These are phyloP conservation scores for Solanum phureja DNA, from an alignment of 257 asterid genomes.

Conservation along the genomic window DNA sequence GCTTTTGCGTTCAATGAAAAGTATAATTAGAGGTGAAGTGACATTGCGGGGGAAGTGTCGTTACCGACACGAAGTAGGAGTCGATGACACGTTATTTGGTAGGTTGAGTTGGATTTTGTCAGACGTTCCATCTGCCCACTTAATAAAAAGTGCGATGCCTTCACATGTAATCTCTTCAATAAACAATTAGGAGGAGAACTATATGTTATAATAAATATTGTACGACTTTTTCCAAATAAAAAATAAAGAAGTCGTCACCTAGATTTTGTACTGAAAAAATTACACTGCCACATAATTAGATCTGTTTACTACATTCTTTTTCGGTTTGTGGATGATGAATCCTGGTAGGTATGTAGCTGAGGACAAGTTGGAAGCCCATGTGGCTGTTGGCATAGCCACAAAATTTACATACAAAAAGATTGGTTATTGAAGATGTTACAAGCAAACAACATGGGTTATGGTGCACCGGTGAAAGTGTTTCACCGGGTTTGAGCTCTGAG, in stretches of 20 bases:
- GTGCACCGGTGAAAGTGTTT: no score
- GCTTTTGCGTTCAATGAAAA: no score
- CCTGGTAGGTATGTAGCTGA: no score
- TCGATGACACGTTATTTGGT: slow-evolving; percentile 22
- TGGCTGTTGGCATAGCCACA: neutral
- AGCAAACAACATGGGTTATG: no score
- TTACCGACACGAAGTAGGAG: slow-evolving; percentile 17
- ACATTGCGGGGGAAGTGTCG: no score
- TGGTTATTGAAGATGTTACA: neutral
- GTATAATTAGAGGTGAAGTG: no score
- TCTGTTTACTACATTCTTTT: neutral
- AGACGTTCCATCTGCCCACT: neutral
- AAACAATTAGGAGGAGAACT: neutral
- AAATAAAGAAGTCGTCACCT: neutral
- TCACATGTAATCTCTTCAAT: slow-evolving; percentile 6
- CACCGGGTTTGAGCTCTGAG: no score
- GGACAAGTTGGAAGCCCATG: neutral
- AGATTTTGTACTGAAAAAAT: neutral
- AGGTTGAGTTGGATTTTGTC: slow-evolving; percentile 7
- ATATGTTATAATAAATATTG: neutral
- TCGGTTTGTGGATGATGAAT: neutral
- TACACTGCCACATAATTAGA: neutral
- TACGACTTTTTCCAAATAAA: no score
- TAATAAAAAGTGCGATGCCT: neutral
- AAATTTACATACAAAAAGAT: neutral